Evolutionary conservation across 306 rosid genomes (phyloP), one percentile per base, ranked within the genome.

Genomic region (Prosopis cineraria): DNA sequence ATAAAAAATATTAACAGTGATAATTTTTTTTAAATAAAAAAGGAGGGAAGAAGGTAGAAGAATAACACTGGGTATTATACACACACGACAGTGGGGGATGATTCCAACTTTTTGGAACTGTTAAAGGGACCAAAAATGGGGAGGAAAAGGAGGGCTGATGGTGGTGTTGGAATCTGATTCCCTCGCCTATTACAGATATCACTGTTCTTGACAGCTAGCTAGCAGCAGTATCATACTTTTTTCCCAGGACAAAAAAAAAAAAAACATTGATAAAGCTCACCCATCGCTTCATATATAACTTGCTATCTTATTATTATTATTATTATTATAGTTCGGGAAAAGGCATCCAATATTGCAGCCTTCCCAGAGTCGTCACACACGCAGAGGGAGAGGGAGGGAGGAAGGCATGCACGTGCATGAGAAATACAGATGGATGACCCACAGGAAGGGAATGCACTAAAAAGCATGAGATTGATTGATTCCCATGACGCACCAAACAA

Each of bases 321-420:
- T 20, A 4, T 36, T 4, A n/a, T 50, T 50, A 7, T 50, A 20
- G 59, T 20, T n/a, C 20, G 2, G 12, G 27, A 19, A 52, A 52
- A 55, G 62, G 14, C 62, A 10, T 55, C 62, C 62, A 10, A 20
- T 22, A n/a, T 55, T 55, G 62, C 62, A 55, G 62, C 62, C 62
- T 55, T 74, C n/a, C n/a, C n/a, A n/a, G n/a, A n/a, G n/a, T n/a
- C 4, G 34, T 31, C 4, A 4, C 50, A 1, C 48, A 43, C 17
- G 37, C 29, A 56, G 36, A 83, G 20, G 71, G 72, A 30, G 45
- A 72, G 39, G 31, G 3, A 58, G 45, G 39, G 65, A 75, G 83
- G 47, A 73, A 72, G 80, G 34, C 84, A 85, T 85, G 89, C 89
- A 85, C 89, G 89, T 85, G 86, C 84, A 85, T 76, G 86, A 85